Conservation (phyloP, 306 rosid species). For the Styphnolobium japonicum region DNA sequence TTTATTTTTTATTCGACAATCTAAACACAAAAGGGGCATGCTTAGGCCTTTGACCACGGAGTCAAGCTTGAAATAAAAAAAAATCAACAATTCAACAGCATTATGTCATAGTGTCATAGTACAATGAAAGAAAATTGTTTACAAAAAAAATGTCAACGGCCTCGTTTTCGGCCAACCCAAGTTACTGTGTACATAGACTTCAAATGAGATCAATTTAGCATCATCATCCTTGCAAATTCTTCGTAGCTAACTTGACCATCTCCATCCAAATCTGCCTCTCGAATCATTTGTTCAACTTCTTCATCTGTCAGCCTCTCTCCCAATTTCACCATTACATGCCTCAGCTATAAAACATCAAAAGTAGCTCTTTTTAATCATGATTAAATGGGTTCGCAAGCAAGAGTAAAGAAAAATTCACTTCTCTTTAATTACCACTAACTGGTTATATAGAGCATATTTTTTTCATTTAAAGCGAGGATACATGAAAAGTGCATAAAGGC, state of each 20-base stretch:
- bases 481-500: neutral
- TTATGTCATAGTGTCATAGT: neutral
- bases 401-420: neutral
- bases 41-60: neutral
- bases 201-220: constrained; percentile 9
- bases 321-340: constrained; percentile 64
- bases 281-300: constrained; percentile 74
- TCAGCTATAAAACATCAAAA: constrained; percentile 32
- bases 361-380: neutral
- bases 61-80: neutral
- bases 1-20: neutral
- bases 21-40: neutral
- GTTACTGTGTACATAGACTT: neutral
- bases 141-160: neutral
- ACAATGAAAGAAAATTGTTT: neutral
- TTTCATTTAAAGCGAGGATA: neutral
- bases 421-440: neutral
- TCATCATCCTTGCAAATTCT: constrained; percentile 66
- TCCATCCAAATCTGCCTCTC: constrained; percentile 79
- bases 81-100: neutral
- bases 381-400: neutral
- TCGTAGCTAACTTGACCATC: constrained; percentile 76
- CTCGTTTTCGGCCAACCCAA: neutral
- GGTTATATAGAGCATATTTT: neutral
- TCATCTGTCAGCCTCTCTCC: constrained; percentile 73